Base-by-base conservation (phyloP, 805 yeast genomes). In the Wickerhamomyces strasburgensis region DNA sequence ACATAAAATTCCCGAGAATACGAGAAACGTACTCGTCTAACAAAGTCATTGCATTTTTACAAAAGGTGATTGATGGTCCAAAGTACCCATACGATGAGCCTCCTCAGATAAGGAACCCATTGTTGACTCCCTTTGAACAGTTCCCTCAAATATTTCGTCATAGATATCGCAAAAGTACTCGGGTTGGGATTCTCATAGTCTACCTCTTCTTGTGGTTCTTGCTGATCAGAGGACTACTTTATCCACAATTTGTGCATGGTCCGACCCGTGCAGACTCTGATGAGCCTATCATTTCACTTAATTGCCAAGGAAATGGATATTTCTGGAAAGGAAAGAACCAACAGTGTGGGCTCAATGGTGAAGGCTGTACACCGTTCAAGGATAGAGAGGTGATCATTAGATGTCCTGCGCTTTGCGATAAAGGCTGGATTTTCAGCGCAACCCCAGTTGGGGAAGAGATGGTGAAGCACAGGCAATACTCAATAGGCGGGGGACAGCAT, bases 331-430 rank as follows among this genome's bases (percentile, higher is more conserved):
- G 95, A 0, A 81, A 78, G 38, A 84, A 83, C 51, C 76, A 73
- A 8, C 70, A 65, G 1, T 89, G 96, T 67, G 96, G 96, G 0
- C 47, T 80, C 8, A 65, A 80, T 46, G 95, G 80, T 2, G 57
- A 64, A n/a, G 28, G 63, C 6, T 87, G 96, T 58, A 60, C 54
- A 1, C 72, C 77, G 0, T 60, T 70, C 31, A 60, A 54, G 3
- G 58, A 64, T 19, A 52, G 62, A 13, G 72, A 72, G 15, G 68
- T 81, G 19, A 57, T 72, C 4, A 68, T 88, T 51, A 67, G 87
- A 47, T 89, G 98, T 58, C 96, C 96, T 0, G 95, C 96, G 0
- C 63, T 88, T 24, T 89, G 98, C 60, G 87, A 81, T 47, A 63
- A 81, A 23, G 78, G 88, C 26, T 77, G 84, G 79, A 72, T 86